Conservation (phyloP, 352 stramenopile species). For the Elongisporangium undulatum region DNA sequence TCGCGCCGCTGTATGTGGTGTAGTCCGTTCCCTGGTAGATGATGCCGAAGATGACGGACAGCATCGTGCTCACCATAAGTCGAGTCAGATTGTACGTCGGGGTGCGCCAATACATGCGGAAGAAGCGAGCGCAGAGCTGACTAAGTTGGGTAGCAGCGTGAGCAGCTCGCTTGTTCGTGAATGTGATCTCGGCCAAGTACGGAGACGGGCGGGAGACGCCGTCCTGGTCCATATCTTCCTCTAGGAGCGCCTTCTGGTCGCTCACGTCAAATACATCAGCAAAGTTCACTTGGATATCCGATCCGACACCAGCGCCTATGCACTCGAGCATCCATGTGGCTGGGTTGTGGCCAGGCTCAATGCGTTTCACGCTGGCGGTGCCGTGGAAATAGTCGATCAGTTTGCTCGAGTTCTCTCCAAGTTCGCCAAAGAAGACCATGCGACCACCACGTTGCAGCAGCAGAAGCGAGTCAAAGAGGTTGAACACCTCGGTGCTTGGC, state of each 20-base stretch:
- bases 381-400: constrained; percentile 24
- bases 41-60: constrained; percentile 67
- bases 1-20: constrained; percentile 31
- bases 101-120: constrained; percentile 22
- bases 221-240: neutral
- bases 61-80: constrained; percentile 47
- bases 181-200: constrained; percentile 4
- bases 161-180: neutral
- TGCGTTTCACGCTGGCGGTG: constrained; percentile 10
- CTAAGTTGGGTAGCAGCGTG: neutral
- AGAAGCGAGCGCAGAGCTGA: constrained; percentile 8
- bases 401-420: constrained; percentile 12
- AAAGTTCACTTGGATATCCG: constrained; percentile 6
- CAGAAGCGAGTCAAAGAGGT: constrained; percentile 69
- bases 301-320: neutral
- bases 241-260: neutral
- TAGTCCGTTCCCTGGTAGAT: constrained; percentile 62
- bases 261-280: constrained; percentile 6
- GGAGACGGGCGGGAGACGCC: constrained; percentile 3
- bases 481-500: constrained; percentile 71
- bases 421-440: constrained; percentile 15
- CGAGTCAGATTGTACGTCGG: constrained; percentile 51
- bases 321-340: constrained; percentile 78
- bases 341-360: constrained; percentile 58
- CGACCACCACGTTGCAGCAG: constrained; percentile 44